These are phyloP conservation scores for Hirsutella thompsonii DNA, from an alignment of 2,329 filamentous ascomycete genomes.

Conservation along the genomic window DNA sequence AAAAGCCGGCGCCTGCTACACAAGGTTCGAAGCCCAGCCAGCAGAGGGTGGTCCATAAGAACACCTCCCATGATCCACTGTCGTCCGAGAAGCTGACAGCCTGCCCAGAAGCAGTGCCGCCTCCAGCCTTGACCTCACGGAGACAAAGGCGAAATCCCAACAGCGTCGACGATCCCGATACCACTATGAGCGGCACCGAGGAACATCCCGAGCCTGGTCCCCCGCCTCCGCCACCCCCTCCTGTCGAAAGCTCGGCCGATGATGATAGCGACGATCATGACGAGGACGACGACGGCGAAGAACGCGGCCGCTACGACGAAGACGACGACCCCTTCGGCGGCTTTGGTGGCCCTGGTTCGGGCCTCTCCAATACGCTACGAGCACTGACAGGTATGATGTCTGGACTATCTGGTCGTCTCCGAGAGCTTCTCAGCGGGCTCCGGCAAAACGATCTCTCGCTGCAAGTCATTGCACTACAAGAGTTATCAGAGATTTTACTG, in stretches of 20 bases:
- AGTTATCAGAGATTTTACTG: conserved; percentile 82
- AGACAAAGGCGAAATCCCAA: conserved; percentile 40
- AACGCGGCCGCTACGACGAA: conserved; percentile 46
- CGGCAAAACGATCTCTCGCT: conserved; percentile 77
- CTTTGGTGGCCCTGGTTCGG: conserved; percentile 55
- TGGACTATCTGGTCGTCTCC: conserved; percentile 64
- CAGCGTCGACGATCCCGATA: conserved; percentile 47
- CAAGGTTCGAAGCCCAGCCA: conserved; percentile 18
- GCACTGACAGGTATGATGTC: conserved; percentile 88
- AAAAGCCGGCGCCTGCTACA: conserved; percentile 42
- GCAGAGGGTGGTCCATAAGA: no score
- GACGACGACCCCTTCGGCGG: conserved; percentile 51
- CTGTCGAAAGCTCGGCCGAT: conserved; percentile 19
- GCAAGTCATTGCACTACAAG: conserved; percentile 84
- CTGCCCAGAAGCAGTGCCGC: conserved; percentile 18
- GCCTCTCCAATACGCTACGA: conserved; percentile 68
- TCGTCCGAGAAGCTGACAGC: conserved; percentile 4
- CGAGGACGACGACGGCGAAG: conserved; percentile 23
- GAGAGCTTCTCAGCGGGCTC: conserved; percentile 64
- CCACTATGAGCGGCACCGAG: conserved; percentile 58
- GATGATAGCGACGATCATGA: conserved; percentile 22
- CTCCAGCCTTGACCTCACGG: conserved; percentile 25
- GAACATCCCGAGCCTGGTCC: conserved; percentile 32
- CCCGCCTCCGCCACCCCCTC: conserved; percentile 29
- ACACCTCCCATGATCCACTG: neutral